Conservation (phyloP, 116 monocot genomes). For the Posidonia oceanica region DNA sequence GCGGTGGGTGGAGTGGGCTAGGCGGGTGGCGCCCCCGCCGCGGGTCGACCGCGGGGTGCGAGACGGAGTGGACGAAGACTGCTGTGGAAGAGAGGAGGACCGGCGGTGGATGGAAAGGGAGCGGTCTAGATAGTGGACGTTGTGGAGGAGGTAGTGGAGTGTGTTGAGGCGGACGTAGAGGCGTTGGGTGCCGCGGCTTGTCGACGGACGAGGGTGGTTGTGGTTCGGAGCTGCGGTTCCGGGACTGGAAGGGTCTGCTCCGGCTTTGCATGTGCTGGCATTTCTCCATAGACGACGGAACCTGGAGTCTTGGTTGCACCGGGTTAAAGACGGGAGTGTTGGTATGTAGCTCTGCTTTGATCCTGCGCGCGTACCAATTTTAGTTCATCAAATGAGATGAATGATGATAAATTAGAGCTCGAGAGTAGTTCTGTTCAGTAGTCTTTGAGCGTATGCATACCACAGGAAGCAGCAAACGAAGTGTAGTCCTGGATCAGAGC, state of each 20-base stretch:
- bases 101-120: slow-evolving; percentile 42
- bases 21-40: background rate
- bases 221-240: slow-evolving; percentile 17
- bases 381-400: background rate
- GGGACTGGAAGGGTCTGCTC: background rate
- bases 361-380: slow-evolving; percentile 24
- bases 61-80: background rate
- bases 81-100: slow-evolving; percentile 1
- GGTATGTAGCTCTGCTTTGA: slow-evolving; percentile 76
- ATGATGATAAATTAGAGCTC: background rate
- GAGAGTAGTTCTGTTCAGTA: background rate
- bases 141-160: slow-evolving; percentile 69
- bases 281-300: slow-evolving; percentile 63
- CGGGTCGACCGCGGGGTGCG: background rate
- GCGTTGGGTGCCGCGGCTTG: slow-evolving; percentile 86
- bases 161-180: slow-evolving; percentile 95
- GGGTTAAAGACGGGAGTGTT: slow-evolving; percentile 59
- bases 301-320: slow-evolving; percentile 88
- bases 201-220: slow-evolving; percentile 62
- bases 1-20: slow-evolving; percentile 19
- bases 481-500: slow-evolving; percentile 59
- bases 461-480: slow-evolving; percentile 62
- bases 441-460: slow-evolving; percentile 17
- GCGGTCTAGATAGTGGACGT: slow-evolving; percentile 65
- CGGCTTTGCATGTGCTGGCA: slow-evolving; percentile 31